These are phyloP conservation scores for Stemphylium vesicarium DNA, from an alignment of 2,329 filamentous ascomycete genomes.

Conservation along the genomic window DNA sequence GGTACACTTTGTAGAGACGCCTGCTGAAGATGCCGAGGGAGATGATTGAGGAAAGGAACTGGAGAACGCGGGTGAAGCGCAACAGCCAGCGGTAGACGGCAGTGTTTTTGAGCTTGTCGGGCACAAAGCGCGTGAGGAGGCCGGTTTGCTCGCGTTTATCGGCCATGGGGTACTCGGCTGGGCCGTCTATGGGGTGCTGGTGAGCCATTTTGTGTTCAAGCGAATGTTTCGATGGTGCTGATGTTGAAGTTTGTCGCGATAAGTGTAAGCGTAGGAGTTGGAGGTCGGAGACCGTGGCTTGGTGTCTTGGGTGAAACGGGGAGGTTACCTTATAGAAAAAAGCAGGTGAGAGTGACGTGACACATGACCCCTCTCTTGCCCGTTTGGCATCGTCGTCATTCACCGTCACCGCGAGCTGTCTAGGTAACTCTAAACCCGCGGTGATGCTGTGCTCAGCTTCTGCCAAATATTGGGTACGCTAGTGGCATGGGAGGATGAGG, in stretches of 20 bases:
- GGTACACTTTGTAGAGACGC: conserved; percentile 51
- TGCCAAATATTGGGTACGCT: too few species aligned
- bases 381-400: too few species aligned
- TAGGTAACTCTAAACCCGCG: too few species aligned
- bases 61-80: conserved; percentile 50
- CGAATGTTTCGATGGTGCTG: neutral
- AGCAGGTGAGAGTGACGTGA: too few species aligned
- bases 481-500: too few species aligned
- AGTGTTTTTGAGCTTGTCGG: conserved; percentile 28
- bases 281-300: too few species aligned
- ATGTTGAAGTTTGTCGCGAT: neutral
- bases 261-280: neutral
- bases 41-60: conserved; percentile 53
- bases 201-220: conserved; percentile 13
- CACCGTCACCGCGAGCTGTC: too few species aligned
- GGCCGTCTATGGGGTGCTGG: conserved; percentile 18
- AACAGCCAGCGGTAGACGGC: conserved; percentile 40
- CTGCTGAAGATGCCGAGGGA: conserved; percentile 54
- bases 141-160: conserved; percentile 33
- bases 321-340: too few species aligned
- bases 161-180: conserved; percentile 20
- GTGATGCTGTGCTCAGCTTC: too few species aligned
- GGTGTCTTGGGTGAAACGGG: too few species aligned
- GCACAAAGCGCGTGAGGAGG: conserved; percentile 41
- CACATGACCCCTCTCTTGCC: too few species aligned